A percentile compares a stretch with the other conserved stretches of the same genome.
These are phyloP conservation scores for Populus pruinosa DNA, from an alignment of 345 rosid genomes.

Conservation along the genomic window DNA sequence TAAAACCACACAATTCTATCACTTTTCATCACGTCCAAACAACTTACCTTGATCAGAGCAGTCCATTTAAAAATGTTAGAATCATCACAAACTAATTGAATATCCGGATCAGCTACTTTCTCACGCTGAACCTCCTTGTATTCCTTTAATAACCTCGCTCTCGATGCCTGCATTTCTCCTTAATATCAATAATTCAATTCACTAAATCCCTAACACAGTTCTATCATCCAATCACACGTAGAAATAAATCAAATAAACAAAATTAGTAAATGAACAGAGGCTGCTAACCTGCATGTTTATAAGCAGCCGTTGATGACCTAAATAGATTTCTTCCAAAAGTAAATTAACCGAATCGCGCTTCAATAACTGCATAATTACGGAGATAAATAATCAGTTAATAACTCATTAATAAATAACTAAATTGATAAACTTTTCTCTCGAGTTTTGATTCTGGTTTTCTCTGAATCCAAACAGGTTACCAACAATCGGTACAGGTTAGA, in stretches of 20 bases:
- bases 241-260: background rate
- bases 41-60: constrained; percentile 83
- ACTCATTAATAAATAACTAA: background rate
- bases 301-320: background rate
- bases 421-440: background rate
- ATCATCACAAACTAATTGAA: constrained; percentile 89
- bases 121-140: constrained; percentile 96
- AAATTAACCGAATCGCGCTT: background rate
- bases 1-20: background rate
- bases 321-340: background rate
- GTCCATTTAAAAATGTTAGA: constrained; percentile 98
- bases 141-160: constrained; percentile 96
- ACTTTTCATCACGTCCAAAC: background rate
- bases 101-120: constrained; percentile 90
- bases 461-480: background rate
- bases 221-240: background rate
- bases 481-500: background rate
- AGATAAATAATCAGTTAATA: background rate
- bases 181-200: background rate
- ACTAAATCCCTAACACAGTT: background rate
- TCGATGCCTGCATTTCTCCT: constrained; percentile 55
- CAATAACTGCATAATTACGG: background rate
- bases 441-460: background rate
- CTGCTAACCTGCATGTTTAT: background rate
- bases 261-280: background rate